Base-by-base conservation (phyloP, 176 grass and related monocot genomes). In the Triticum timopheevii region DNA sequence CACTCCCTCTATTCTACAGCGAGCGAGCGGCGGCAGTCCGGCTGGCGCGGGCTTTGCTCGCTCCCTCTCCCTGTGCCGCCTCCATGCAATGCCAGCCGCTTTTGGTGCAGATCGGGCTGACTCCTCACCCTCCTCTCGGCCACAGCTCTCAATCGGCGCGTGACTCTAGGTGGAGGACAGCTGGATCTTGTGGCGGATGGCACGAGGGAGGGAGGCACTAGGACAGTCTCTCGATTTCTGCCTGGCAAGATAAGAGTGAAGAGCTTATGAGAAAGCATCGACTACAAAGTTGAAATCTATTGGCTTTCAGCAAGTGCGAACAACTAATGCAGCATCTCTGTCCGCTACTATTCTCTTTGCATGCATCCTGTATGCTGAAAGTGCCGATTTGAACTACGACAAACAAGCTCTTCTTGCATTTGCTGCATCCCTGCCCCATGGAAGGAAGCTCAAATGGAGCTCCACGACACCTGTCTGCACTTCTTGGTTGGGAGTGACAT, bases 371-470 rank as follows among this genome's bases (percentile, higher is more conserved):
- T 35, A 84, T 76, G 75, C 77, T 44, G 82, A 82, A 71, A 86
- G 86, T 89, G 90, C 92, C 82, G 97, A 96, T 88, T 78, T 99
- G 35, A 87, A 78, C 79, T 92, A 92, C 38, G 97, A 99, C 70
- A 91, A 91, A 71, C 88, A 94, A 85, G 88, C 92, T 82, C 93
- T 99, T 85, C 97, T 96, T 58, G 63, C 84, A 87, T 99, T 99
- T 87, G 92, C 97, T 78, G 81, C 85, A 24, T 92, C 88, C 76
- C 74, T 99, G 45, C 90, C 93, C 47, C 97, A 96, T 87, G 90
- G 92, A 44, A 91, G 85, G 65, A 99, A 96, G 87, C 90, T 99
- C 28, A 96, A 99, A 63, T 99, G 94, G 97, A 94, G 85, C 77
- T 85, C 70, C 38, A 81, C 45, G 3, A 83, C 82, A 73, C 88